phyloP scores from a whole-genome alignment of 2,329 filamentous ascomycete genomes.

The Paracamarosporium sp. region DNA sequence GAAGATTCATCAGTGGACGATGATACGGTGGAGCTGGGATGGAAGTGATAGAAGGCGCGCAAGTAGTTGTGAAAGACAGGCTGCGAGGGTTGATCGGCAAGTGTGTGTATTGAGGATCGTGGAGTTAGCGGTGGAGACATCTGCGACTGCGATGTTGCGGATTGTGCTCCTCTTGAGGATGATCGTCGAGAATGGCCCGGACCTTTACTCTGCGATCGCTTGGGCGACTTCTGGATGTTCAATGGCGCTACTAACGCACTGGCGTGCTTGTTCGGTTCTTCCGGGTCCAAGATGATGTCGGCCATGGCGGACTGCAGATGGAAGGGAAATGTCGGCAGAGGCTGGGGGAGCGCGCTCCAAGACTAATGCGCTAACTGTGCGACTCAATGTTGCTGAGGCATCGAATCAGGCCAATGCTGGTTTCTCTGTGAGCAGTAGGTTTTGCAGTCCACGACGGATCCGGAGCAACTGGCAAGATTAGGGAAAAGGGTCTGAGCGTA shows the following conservation, averaged over 20 bases:
- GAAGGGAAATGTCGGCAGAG: constrained; percentile 6
- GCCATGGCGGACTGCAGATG: constrained; percentile 29
- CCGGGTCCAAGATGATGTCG: constrained; percentile 31
- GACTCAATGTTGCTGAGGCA: constrained; percentile 34
- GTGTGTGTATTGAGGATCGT: constrained; percentile 69
- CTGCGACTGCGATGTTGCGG: constrained; percentile 53
- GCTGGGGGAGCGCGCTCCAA: constrained; percentile 1
- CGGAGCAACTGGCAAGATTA: constrained; percentile 7
- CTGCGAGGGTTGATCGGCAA: constrained; percentile 56
- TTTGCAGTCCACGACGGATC: constrained; percentile 3
- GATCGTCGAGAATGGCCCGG: constrained; percentile 39
- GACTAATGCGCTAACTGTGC: constrained; percentile 32
- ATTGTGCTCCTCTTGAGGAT: constrained; percentile 38
- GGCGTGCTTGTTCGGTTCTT: constrained; percentile 40
- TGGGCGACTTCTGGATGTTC: constrained; percentile 46
- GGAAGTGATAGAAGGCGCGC: constrained; percentile 91
- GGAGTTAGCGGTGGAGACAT: constrained; percentile 82
- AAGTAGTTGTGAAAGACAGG: constrained; percentile 92
- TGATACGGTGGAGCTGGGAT: constrained; percentile 77
- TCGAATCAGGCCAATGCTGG: constrained; percentile 28
- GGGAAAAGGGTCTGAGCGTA: constrained; percentile 12
- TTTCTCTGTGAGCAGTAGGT: constrained; percentile 15
- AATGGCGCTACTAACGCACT: constrained; percentile 45
- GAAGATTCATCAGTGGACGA: constrained; percentile 71
- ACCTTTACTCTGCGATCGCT: constrained; percentile 28